A percentile compares a stretch with the other conserved stretches of the same genome.
Conservation (phyloP, 768 basidiomycete species). For the Tremella yokohamensis region DNA sequence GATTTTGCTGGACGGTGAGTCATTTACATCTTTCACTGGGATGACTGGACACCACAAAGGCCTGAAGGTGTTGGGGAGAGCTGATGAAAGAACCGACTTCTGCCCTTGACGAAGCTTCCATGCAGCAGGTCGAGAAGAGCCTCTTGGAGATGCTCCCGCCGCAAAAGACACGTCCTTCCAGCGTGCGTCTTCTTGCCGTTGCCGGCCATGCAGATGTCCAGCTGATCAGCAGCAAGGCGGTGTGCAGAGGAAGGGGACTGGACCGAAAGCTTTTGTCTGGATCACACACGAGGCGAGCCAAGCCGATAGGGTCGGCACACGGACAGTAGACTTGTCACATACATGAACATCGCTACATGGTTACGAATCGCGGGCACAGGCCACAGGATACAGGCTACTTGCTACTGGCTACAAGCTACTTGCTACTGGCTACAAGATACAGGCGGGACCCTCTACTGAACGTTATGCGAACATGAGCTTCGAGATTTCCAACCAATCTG, state of each 20-base stretch:
- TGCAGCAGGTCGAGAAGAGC: conserved; percentile 63
- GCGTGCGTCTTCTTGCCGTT: neutral
- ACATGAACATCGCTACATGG: neutral
- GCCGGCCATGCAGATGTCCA: neutral
- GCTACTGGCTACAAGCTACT: no score
- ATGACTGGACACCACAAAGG: neutral
- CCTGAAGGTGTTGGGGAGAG: no score
- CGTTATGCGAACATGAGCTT: neutral
- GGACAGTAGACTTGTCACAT: conserved; percentile 49
- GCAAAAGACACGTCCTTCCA: conserved; percentile 2
- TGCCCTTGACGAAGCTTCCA: conserved; percentile 71
- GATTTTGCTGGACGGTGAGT: conserved; percentile 57
- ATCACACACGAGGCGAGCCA: conserved; percentile 85
- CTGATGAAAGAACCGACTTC: conserved; percentile 72
- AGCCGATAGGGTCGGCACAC: conserved; percentile 67
- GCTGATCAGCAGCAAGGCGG: conserved; percentile 1
- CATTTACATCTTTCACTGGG: neutral
- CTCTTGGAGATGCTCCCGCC: conserved; percentile 58
- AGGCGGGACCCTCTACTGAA: neutral
- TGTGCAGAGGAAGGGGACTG: conserved; percentile 19
- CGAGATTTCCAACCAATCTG: neutral
- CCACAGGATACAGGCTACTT: neutral
- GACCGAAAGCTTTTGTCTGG: conserved; percentile 70
- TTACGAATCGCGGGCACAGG: neutral
- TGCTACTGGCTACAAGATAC: no score